A percentile compares a stretch with the other conserved stretches of the same genome.
These are phyloP conservation scores for Thermothelomyces thermophilus DNA, from an alignment of 2,329 filamentous ascomycete species.

Conservation along the genomic window DNA sequence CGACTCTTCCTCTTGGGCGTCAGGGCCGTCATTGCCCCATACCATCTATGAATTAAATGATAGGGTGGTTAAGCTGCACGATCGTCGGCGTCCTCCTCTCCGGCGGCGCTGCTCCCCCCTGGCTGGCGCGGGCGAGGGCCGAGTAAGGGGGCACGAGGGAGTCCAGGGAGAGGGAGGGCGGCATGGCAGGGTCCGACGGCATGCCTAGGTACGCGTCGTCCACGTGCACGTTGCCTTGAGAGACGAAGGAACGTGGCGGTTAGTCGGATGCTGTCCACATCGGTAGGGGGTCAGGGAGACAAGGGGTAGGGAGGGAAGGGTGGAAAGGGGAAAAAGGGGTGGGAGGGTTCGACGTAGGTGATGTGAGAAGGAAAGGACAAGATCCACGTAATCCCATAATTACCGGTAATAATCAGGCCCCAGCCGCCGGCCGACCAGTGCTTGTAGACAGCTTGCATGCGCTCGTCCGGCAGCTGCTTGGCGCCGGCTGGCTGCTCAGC, in stretches of 20 bases:
- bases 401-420: constrained; percentile 45
- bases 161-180: constrained; percentile 26
- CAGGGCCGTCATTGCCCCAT: constrained; percentile 16
- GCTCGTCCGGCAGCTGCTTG: constrained; percentile 38
- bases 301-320: too few species aligned
- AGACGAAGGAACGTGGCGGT: neutral
- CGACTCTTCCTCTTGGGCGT: constrained; percentile 26
- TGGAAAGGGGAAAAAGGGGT: neutral
- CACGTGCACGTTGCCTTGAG: constrained; percentile 40
- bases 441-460: constrained; percentile 41
- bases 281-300: too few species aligned
- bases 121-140: constrained; percentile 41
- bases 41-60: too few species aligned
- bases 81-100: constrained; percentile 45
- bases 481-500: constrained; percentile 38
- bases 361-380: too few species aligned
- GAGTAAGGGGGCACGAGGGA: constrained; percentile 33
- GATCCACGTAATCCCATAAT: too few species aligned
- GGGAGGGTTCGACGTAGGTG: too few species aligned
- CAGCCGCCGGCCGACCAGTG: constrained; percentile 49
- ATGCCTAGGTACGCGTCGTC: constrained; percentile 34
- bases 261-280: neutral
- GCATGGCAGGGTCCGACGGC: constrained; percentile 31
- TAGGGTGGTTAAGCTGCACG: constrained; percentile 57
- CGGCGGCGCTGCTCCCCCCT: constrained; percentile 33